Base-by-base conservation (phyloP, 345 rosid species). In the Rhizophora mangle region DNA sequence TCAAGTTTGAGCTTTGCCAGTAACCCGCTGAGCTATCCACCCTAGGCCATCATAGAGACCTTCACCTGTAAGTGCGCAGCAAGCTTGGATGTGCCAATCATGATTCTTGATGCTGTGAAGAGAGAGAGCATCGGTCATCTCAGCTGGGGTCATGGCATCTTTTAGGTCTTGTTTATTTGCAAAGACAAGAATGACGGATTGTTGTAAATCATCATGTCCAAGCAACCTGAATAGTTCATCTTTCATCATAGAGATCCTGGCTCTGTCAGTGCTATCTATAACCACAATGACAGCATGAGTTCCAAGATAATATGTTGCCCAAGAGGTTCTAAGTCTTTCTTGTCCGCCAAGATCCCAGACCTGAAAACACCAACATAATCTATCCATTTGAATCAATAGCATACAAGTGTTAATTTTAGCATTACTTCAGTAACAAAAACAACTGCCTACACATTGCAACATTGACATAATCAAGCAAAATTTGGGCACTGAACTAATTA, bases 341-440 rank as follows among this genome's bases (percentile, higher is more conserved):
- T 96, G 99, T 57, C 99, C 99, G 0, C 99, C 98, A 43, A 95
- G 90, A 79, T 95, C 98, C 98, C 97, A 95, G 4, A 87, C 98
- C 97, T 92, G 84, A 19, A 60, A 27, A 59, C 16, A 43, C 5
- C 49, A 43, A 43, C 16, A 43, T 43, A 15, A 3, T 43, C 4
- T 3, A 13, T 13, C 16, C 3, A 11, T 43, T 43, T 1, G 16
- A 43, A 43, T 43, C 49, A 43, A 13, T 43, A 3, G 49, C 49
- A 43, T 43, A 13, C 5, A 13, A 43, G 49, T 3, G 19, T 43
- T 43, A 43, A 43, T 43, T 43, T 43, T 43, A 43, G 49, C 5
- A 2, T 43, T 43, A 43, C 49, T 13, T 13, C 15, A 13, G 18
- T 13, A 43, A 4, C 49, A 13, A 43, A 43, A 13, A 2, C 4